phyloP scores from a whole-genome alignment of 768 basidiomycete genomes.

The Rhizopogon roseolus region DNA sequence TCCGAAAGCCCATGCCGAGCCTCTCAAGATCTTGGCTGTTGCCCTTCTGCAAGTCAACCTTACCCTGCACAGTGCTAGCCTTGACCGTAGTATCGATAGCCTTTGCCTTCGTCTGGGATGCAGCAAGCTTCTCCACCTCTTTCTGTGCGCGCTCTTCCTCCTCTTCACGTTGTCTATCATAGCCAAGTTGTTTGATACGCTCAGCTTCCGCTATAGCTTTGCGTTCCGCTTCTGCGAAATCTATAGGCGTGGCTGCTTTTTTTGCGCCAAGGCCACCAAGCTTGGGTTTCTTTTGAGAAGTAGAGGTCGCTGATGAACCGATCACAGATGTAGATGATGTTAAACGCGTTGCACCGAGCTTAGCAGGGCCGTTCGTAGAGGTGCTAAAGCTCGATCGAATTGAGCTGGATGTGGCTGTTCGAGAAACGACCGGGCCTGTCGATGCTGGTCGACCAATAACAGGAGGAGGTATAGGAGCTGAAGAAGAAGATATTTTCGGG shows the following conservation, averaged over 20 bases:
- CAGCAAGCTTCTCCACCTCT: constrained; percentile 47
- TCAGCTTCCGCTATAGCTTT: constrained; percentile 91
- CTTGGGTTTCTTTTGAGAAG: constrained; percentile 56
- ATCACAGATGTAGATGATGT: constrained; percentile 35
- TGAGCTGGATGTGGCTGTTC: constrained; percentile 64
- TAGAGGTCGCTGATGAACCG: constrained; percentile 24
- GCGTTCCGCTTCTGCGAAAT: constrained; percentile 93
- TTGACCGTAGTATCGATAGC: constrained; percentile 20
- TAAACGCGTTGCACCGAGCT: constrained; percentile 37
- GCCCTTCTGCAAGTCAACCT: constrained; percentile 31
- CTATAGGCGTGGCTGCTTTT: constrained; percentile 74
- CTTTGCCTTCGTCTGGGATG: constrained; percentile 24
- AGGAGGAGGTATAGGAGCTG: constrained; percentile 50
- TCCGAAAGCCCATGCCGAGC: constrained; percentile 67
- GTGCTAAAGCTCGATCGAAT: constrained; percentile 42
- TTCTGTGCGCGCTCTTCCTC: constrained; percentile 71
- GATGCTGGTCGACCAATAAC: constrained; percentile 50
- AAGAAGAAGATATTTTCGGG: constrained; percentile 47
- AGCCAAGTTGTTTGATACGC: constrained; percentile 86
- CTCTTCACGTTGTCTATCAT: constrained; percentile 81
- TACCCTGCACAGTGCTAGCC: constrained; percentile 19
- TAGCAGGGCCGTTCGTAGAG: constrained; percentile 24
- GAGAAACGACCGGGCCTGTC: constrained; percentile 35
- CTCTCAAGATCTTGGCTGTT: constrained; percentile 49
- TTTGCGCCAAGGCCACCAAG: constrained; percentile 82